Conservation (phyloP, 441 rosid genomes). For the Corymbia citriodora region DNA sequence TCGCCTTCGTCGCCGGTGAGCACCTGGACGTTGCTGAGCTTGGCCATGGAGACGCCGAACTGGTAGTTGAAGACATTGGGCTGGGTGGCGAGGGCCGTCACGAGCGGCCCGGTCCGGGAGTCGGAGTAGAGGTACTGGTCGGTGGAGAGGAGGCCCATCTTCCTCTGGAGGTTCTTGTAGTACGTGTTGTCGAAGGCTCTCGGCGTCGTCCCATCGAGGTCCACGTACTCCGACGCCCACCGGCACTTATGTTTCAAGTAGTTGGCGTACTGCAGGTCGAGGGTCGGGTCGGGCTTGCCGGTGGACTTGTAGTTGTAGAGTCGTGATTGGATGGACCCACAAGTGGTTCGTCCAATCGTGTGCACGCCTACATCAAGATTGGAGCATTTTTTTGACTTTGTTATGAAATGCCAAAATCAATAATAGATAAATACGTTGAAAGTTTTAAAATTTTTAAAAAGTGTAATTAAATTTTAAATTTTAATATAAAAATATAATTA, state of each 20-base stretch:
- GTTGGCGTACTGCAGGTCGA: constrained; percentile 34
- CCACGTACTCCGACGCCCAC: constrained; percentile 51
- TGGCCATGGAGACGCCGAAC: constrained; percentile 60
- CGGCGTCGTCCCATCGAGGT: constrained; percentile 51
- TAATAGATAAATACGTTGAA: no score
- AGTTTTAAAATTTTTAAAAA: no score
- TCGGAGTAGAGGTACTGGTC: constrained; percentile 48
- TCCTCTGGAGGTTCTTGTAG: constrained; percentile 46
- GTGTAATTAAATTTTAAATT: no score
- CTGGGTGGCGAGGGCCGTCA: constrained; percentile 24
- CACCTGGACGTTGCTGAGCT: constrained; percentile 49
- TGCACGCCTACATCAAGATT: constrained; percentile 41
- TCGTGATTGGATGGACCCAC: constrained; percentile 46
- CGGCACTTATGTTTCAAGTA: constrained; percentile 57
- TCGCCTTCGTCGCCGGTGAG: constrained; percentile 39
- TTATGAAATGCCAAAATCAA: neutral
- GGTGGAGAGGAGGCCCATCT: constrained; percentile 46
- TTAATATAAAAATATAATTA: no score
- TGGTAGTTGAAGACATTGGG: constrained; percentile 37
- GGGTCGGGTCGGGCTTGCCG: constrained; percentile 32
- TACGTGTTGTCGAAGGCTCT: constrained; percentile 33
- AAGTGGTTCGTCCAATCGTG: constrained; percentile 51
- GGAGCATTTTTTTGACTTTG: neutral
- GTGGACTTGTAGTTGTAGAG: constrained; percentile 44
- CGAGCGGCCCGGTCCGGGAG: constrained; percentile 47